A percentile compares a stretch with the other conserved stretches of the same genome.
Conservation (phyloP, 192 early-diverging fungal genomes). For the Backusella circina region DNA sequence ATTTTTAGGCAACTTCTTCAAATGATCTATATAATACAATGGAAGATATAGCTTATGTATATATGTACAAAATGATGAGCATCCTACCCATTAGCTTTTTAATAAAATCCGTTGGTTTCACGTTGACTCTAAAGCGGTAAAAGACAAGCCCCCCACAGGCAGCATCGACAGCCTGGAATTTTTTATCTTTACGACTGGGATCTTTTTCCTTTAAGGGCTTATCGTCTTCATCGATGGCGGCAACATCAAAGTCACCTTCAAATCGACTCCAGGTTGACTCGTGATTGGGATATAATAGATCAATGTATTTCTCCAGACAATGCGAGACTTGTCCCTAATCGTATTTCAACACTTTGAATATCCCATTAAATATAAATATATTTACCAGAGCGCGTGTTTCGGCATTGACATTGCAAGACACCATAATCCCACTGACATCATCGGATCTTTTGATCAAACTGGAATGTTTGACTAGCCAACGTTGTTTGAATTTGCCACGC, state of each 20-base stretch:
- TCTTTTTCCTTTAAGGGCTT: neutral
- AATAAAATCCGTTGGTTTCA: constrained; percentile 37
- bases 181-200: constrained; percentile 18
- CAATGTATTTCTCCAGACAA: constrained; percentile 23
- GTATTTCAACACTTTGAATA: neutral
- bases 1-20: constrained; percentile 9
- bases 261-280: constrained; percentile 25
- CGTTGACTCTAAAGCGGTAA: constrained; percentile 42
- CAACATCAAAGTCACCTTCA: constrained; percentile 29
- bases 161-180: constrained; percentile 46
- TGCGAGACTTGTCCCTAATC: constrained; percentile 26
- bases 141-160: constrained; percentile 47
- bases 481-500: constrained; percentile 31
- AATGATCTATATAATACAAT: constrained; percentile 11
- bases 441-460: constrained; percentile 27
- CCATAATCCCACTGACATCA: constrained; percentile 24
- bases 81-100: constrained; percentile 36
- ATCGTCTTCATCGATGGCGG: constrained; percentile 7
- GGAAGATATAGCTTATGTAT: no score
- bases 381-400: constrained; percentile 36
- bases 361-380: no score
- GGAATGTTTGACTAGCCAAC: constrained; percentile 29
- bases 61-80: no score
- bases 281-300: constrained; percentile 17
- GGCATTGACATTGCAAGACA: constrained; percentile 23